Evolutionary conservation across 768 basidiomycete genomes (phyloP), one percentile per base, ranked within the genome.

Genomic region (Lentinula guzmanii): DNA sequence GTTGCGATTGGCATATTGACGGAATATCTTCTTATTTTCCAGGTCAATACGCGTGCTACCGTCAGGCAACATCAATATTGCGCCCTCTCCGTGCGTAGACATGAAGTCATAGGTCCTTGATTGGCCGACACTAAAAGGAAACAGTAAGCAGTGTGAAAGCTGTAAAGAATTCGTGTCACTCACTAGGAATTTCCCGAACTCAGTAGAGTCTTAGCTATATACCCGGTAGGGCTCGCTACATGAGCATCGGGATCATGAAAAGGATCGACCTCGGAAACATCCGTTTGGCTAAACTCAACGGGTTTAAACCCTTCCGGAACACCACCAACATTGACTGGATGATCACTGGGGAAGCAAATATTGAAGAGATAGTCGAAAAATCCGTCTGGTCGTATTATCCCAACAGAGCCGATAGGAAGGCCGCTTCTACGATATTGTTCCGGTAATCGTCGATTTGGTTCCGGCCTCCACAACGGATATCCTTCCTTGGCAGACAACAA

Each of bases 361-460:
- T 61, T 61, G 60, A 61, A 61, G 18, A 61, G 60, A 42, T 52
- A 52, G 35, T 61, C 60, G 48, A 61, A 61, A 15, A 60, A 58
- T 45, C 70, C 71, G 43, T 66, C 61, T 33, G 65, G 65, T 10
- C 70, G 59, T n/a, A 74, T 63, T 16, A 71, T 63, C 11, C 72
- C 70, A 33, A 72, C 70, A 37, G 74, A 71, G 7, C 72, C 72
- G 51, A 74, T 72, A 11, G 52, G 64, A 37, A 69, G 65, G 0
- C 70, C 70, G 39, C 61, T 54, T 4, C 59, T 62, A 55, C 61
- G 62, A 54, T 61, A 62, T 42, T 65, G 62, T 5, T 59, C 54
- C 24, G 63, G 64, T 18, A 64, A 48, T 9, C 48, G 63, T 41
- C 48, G 53, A 28, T 65, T 66, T 37, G 65, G 65, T 51, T 72